These are phyloP conservation scores for Taphrina deformans DNA, from an alignment of 1,139 yeast species.

Conservation along the genomic window DNA sequence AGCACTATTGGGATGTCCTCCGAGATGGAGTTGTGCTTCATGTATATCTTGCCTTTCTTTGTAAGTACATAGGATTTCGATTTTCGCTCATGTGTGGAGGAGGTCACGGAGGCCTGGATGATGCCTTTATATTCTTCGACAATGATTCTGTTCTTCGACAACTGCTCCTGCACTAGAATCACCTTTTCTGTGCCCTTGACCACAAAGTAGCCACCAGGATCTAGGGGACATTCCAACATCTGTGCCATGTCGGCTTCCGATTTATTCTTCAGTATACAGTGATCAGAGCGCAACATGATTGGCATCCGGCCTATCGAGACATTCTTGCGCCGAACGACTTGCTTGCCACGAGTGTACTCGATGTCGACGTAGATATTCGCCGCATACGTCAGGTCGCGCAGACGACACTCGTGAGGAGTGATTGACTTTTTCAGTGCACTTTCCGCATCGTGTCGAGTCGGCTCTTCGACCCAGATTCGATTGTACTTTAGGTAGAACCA, in stretches of 20 bases:
- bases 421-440: conserved; percentile 47
- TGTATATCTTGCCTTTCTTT: conserved; percentile 80
- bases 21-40: conserved; percentile 90
- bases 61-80: conserved; percentile 95
- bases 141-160: conserved; percentile 93
- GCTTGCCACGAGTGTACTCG: conserved; percentile 91
- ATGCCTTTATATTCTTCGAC: conserved; percentile 93
- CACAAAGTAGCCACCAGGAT: conserved; percentile 97
- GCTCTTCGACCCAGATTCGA: conserved; percentile 77
- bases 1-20: conserved; percentile 96
- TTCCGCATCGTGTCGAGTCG: conserved; percentile 58
- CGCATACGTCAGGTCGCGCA: conserved; percentile 90
- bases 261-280: conserved; percentile 80
- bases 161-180: conserved; percentile 92
- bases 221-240: conserved; percentile 91
- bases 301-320: conserved; percentile 98
- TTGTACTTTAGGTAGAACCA: conserved; percentile 88
- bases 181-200: conserved; percentile 98
- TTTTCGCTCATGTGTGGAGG: conserved; percentile 96
- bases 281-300: conserved; percentile 88
- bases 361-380: conserved; percentile 97
- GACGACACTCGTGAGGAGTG: conserved; percentile 95
- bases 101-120: conserved; percentile 96
- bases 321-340: conserved; percentile 83
- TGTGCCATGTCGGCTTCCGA: conserved; percentile 81